These are phyloP conservation scores for Dactylellina haptotyla DNA, from an alignment of 2,329 filamentous ascomycete species.

Conservation along the genomic window DNA sequence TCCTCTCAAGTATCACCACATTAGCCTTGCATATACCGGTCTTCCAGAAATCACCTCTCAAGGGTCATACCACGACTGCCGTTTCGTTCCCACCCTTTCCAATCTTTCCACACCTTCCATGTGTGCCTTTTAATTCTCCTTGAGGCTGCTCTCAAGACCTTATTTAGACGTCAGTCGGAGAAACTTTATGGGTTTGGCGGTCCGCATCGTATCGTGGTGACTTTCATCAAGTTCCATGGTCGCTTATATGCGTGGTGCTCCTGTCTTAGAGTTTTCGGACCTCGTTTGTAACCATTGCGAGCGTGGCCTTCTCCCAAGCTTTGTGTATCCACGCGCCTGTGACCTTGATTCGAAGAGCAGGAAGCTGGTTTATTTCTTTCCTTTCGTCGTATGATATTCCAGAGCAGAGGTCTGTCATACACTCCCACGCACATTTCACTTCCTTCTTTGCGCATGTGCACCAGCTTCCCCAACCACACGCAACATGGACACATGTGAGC, in stretches of 20 bases:
- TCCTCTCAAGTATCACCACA: conserved; percentile 52
- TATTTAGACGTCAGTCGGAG: conserved; percentile 26
- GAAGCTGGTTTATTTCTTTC: conserved; percentile 14
- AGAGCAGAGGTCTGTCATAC: conserved; percentile 53
- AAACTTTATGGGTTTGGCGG: conserved; percentile 13
- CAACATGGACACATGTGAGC: conserved; percentile 52
- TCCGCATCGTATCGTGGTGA: conserved; percentile 37
- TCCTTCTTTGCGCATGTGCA: conserved; percentile 42
- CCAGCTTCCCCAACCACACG: conserved; percentile 49
- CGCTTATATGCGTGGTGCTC: conserved; percentile 44
- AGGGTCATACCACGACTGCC: conserved; percentile 51
- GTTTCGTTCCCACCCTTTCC: conserved; percentile 9
- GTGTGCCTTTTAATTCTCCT: conserved; percentile 19
- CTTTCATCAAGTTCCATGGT: conserved; percentile 41
- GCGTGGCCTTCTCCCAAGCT: conserved; percentile 32
- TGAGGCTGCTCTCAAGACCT: conserved; percentile 32
- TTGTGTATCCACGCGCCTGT: conserved; percentile 52
- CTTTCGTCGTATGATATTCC: conserved; percentile 46
- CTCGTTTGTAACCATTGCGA: conserved; percentile 18
- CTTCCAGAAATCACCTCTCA: conserved; percentile 50
- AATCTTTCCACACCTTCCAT: conserved; percentile 1
- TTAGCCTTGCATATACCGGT: conserved; percentile 49
- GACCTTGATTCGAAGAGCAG: conserved; percentile 39
- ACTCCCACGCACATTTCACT: conserved; percentile 45
- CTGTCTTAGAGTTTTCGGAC: conserved; percentile 29